Base-by-base conservation (phyloP, 495 filamentous ascomycete species). In the Xylaria castorea region DNA sequence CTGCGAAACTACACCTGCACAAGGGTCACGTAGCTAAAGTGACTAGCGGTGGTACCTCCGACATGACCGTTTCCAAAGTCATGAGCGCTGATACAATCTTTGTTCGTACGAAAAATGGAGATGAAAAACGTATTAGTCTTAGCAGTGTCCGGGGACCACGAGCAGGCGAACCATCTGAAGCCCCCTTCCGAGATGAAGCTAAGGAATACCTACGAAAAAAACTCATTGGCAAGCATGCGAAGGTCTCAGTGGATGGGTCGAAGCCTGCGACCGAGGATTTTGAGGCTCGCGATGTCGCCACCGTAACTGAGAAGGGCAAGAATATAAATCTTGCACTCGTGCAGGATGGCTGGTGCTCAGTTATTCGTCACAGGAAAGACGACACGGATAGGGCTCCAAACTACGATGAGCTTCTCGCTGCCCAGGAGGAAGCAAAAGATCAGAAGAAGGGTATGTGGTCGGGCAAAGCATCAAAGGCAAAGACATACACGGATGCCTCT, bases 201-300 rank as follows among this genome's bases (percentile, higher is more conserved):
- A 98, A 98, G 84, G 97, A 99, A 80, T 98, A 92, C 78, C 82
- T 98, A 73, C 89, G 97, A 46, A 98, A 97, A 86, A 93, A 90
- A 78, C 81, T 98, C 6, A 98, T 99, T 76, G 97, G 94, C 46
- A 99, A 99, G 83, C 93, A 97, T 76, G 94, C 98, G 55, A 91
- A 90, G 80, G 87, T 97, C 40, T 91, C 87, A 25, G 89, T 96
- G 66, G 94, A 98, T 81, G 97, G 97, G 70, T 94, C 95, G 80
- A 93, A 94, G 80, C 89, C 96, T 62, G 94, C 95, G 14, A 93
- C 83, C 7, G 96, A 97, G 71, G 95, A 92, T 7, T 99, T 92
- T 75, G 95, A 98, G 78, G 96, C 95, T 80, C 91, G 94, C 32
- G 97, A 99, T 66, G 94, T 98, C 65, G 94, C 92, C 64, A 98